Base-by-base conservation (phyloP, 495 filamentous ascomycete species). In the Aspergillus taichungensis region DNA sequence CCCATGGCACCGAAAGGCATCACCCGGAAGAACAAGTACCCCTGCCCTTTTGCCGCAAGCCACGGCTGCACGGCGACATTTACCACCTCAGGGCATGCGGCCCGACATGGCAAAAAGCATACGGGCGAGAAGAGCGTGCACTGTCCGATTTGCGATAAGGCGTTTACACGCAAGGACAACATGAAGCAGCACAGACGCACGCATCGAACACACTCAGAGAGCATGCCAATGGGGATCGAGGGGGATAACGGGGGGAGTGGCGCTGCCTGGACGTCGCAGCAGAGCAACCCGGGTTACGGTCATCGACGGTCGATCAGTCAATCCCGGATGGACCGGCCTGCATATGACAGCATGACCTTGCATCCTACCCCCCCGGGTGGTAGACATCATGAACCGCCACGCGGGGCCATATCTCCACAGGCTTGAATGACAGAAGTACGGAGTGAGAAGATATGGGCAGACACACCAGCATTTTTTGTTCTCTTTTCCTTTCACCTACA, bases 151-250 rank as follows among this genome's bases (percentile, higher is more conserved):
- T 97, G 91, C 71, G 77, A 83, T 62, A 95, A 95, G 66, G 87
- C 87, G 38, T 97, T 97, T 58, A 95, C 92, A 5, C 82, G 91
- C 36, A 88, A 92, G 57, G 91, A 97, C 68, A 97, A 97, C 67
- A 96, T 96, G 87, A 95, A 95, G 72, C 91, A 97, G 55, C 91
- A 97, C 57, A 82, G 88, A 42, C 80, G 90, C 39, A 97, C 92
- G 1, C 91, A 97, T 62, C 64, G 66, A 30, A 65, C 61, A 0
- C 62, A 66, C 39, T 66, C 64, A 0, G 61, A 71, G 8, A 67
- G 69, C 1, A 59, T 63, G 53, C 60, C 61, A 5, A 56, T 58
- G 11, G 49, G 34, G 0, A 55, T 58, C 3, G 59, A 64, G 11
- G 46, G 59, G 3, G 63, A 63, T 11, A 47, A 36, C 6, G 62